phyloP scores from a whole-genome alignment of 495 filamentous ascomycete species.

The Tuber melanosporum region DNA sequence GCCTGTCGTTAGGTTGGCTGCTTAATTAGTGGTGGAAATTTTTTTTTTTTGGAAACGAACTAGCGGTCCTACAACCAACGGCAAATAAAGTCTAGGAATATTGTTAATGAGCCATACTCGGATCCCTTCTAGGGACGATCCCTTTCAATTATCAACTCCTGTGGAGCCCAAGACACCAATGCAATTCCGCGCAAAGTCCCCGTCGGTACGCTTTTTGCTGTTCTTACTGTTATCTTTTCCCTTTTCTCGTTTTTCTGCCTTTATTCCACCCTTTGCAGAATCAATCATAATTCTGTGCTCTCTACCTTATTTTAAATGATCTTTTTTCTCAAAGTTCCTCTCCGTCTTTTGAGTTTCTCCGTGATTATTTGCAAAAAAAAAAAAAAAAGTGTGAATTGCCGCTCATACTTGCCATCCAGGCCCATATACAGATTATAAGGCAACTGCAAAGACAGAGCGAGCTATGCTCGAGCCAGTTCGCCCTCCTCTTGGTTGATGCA shows the following conservation, averaged over 20 bases:
- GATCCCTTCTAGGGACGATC: constrained; percentile 31
- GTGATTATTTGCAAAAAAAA: constrained; percentile 26
- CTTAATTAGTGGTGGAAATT: constrained; percentile 24
- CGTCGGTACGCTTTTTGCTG: constrained; percentile 39
- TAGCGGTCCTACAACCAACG: background rate
- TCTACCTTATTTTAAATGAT: constrained; percentile 36
- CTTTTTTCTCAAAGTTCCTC: constrained; percentile 12
- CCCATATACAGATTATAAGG: constrained; percentile 30
- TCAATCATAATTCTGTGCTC: constrained; percentile 10
- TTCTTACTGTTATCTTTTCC: constrained; percentile 30
- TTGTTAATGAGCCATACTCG: constrained; percentile 26
- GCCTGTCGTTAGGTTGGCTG: constrained; percentile 9
- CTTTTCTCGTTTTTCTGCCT: constrained; percentile 20
- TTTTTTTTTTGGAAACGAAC: constrained; percentile 13
- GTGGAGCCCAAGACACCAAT: constrained; percentile 34
- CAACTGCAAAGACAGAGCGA: constrained; percentile 33
- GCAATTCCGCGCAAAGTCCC: constrained; percentile 35
- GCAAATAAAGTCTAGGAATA: constrained; percentile 19
- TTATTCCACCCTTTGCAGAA: constrained; percentile 7
- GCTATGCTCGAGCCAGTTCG: constrained; percentile 36
- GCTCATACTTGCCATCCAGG: constrained; percentile 36
- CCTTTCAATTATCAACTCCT: constrained; percentile 32
- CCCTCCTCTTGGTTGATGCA: constrained; percentile 38
- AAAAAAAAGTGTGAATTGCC: constrained; percentile 31
- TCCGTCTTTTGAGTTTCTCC: constrained; percentile 16